phyloP scores from a whole-genome alignment of 78 protist genomes.

The Dictyostelium citrinum region DNA sequence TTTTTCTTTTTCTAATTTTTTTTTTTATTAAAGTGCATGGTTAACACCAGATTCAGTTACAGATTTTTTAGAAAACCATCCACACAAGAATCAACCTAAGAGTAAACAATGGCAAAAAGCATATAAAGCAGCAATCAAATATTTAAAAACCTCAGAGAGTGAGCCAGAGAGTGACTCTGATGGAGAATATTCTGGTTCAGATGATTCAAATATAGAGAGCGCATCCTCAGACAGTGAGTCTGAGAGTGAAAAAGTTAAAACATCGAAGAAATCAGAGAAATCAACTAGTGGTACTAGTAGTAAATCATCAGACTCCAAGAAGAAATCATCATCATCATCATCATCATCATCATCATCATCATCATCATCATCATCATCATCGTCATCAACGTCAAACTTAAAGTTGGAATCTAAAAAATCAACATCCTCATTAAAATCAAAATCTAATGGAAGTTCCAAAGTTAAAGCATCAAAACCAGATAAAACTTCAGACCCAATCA shows the following conservation, averaged over 20 bases:
- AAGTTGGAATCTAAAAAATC: background rate
- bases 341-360: background rate
- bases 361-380: background rate
- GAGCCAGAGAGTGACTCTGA: background rate
- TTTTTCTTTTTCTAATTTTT: background rate
- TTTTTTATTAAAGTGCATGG: conserved; percentile 44
- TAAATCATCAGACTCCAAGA: background rate
- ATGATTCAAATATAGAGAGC: background rate
- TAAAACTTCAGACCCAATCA: background rate
- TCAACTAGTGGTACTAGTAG: background rate
- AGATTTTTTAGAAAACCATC: conserved; percentile 18
- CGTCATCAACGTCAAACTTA: background rate
- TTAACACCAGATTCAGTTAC: conserved; percentile 60
- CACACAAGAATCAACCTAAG: conserved; percentile 49
- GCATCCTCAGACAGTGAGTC: background rate
- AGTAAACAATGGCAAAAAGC: conserved; percentile 57
- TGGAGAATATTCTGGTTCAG: background rate
- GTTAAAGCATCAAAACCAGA: background rate
- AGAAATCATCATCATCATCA: background rate
- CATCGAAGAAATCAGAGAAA: background rate
- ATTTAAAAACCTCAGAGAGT: conserved; percentile 19
- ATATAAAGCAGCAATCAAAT: conserved; percentile 38
- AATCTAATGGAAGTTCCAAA: conserved; percentile 4
- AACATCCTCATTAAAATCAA: background rate
- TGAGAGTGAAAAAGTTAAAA: background rate